These are phyloP conservation scores for Croton setiger DNA, from an alignment of 441 rosid genomes.

Conservation along the genomic window DNA sequence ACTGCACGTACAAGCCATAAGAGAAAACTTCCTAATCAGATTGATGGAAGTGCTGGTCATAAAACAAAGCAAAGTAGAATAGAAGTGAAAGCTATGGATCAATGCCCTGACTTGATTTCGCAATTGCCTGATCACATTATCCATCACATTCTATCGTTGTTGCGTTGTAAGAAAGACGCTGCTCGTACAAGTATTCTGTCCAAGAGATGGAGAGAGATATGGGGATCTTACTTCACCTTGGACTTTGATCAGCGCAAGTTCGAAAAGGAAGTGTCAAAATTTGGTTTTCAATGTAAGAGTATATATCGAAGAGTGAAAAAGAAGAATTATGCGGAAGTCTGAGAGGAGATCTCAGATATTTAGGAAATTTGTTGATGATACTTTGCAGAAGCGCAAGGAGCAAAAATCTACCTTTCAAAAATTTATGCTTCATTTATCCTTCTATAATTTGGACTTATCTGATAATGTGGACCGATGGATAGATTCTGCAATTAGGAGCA, in stretches of 20 bases:
- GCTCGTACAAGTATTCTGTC: constrained; percentile 33
- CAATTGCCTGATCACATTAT: constrained; percentile 33
- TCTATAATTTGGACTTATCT: constrained; percentile 4
- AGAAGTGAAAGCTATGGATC: constrained; percentile 13
- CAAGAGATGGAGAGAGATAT: constrained; percentile 32
- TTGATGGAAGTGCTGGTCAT: constrained; percentile 11
- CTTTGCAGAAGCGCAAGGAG: constrained; percentile 22
- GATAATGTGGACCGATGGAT: constrained; percentile 24
- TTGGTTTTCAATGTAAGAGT: neutral
- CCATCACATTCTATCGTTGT: constrained; percentile 27
- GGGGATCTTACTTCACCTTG: constrained; percentile 25
- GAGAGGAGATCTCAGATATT: constrained; percentile 13
- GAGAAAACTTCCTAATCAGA: constrained; percentile 12
- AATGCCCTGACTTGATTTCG: constrained; percentile 26
- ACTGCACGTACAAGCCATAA: constrained; percentile 20
- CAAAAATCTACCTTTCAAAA: constrained; percentile 19
- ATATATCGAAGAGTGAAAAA: neutral
- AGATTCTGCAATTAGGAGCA: constrained; percentile 15
- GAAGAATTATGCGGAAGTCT: constrained; percentile 9
- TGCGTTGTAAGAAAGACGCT: constrained; percentile 32
- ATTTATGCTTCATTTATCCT: constrained; percentile 28
- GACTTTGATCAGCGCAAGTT: constrained; percentile 34
- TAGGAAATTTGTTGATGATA: constrained; percentile 20
- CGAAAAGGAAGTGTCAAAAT: neutral
- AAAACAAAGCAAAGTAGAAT: constrained; percentile 20